These are phyloP conservation scores for Blastobotrys mokoenaii DNA, from an alignment of 805 yeast genomes.

Conservation along the genomic window DNA sequence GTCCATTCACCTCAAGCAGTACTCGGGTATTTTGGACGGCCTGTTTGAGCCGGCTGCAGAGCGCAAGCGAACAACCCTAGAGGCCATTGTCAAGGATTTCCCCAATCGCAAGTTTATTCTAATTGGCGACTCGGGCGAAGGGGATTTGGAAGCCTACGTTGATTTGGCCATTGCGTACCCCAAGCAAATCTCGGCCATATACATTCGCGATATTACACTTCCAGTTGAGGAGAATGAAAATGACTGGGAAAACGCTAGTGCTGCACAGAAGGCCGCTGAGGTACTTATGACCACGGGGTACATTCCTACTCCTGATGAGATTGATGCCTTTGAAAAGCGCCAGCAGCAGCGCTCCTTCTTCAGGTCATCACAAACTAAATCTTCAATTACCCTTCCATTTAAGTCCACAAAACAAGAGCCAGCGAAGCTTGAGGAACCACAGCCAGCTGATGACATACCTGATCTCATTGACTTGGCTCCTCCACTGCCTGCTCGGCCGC, in stretches of 20 bases:
- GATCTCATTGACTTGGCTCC: neutral
- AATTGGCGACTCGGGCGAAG: conserved; percentile 94
- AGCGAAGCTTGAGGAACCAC: neutral
- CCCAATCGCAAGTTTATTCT: conserved; percentile 71
- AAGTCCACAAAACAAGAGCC: too few species aligned
- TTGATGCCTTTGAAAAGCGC: conserved; percentile 8
- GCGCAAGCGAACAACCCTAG: conserved; percentile 61
- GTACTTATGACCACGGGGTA: conserved; percentile 20
- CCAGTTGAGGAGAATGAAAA: conserved; percentile 25
- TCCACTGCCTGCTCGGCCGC: conserved; percentile 1
- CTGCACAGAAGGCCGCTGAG: conserved; percentile 4
- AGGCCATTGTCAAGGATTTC: conserved; percentile 60
- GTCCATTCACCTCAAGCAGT: conserved; percentile 80
- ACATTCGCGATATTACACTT: conserved; percentile 61
- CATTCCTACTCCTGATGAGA: conserved; percentile 24
- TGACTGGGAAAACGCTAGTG: conserved; percentile 8
- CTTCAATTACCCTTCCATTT: too few species aligned
- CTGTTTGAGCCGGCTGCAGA: conserved; percentile 82
- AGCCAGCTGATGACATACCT: neutral
- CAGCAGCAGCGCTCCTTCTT: too few species aligned
- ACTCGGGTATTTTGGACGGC: conserved; percentile 71
- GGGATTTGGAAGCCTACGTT: conserved; percentile 85
- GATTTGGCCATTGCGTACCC: conserved; percentile 59
- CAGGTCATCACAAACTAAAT: too few species aligned
- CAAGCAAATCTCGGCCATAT: conserved; percentile 59